Evolutionary conservation across 2,329 filamentous ascomycete genomes (phyloP), one percentile per base, ranked within the genome.

Genomic region (Beauveria pseudobassiana): DNA sequence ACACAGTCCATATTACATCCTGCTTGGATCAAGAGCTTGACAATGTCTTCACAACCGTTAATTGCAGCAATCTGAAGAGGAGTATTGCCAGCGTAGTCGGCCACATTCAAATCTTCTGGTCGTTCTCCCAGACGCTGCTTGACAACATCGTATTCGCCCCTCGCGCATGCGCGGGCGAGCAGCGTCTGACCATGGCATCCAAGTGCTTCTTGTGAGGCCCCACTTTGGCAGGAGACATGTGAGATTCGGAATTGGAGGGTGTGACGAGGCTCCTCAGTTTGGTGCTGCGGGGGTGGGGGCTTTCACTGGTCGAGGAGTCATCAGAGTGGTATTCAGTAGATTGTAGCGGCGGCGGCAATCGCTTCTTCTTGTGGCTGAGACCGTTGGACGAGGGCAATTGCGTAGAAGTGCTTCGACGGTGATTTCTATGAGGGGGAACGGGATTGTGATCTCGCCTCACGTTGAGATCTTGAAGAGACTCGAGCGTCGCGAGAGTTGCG

Each of bases 11-110:
- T 82, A 61, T 90, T 88, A 74, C 93, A 96, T 40, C 91, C 90
- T 64, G 91, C 87, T 9, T 90, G 85, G 64, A 99, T 86, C 45
- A 99, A 78, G 59, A 96, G 88, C 71, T 90, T 87, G 45, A 98
- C 95, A 62, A 98, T 93, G 60, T 95, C 85, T 38, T 87, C 87
- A 72, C 88, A 90, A 7, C 95, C 95, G 70, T 95, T 89, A 62
- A 99, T 81, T 38, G 93, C 87, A 40, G 95, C 93, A 66, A 96
- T 95, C 73, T 99, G 95, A 40, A 99, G 80, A 26, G 95, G 95
- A 1, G 93, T 96, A 69, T 98, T 98, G n/a, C 91, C 91, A 16
- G 95, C 95, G 71, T 96, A 96, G 71, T 99, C 95, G 26, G 90
- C 86, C 62, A 93, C 84, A 67, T 99, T 90, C 59, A 98, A 75